phyloP scores from a whole-genome alignment of 2,329 filamentous ascomycete species.

The Chaetomiaceae sp. region DNA sequence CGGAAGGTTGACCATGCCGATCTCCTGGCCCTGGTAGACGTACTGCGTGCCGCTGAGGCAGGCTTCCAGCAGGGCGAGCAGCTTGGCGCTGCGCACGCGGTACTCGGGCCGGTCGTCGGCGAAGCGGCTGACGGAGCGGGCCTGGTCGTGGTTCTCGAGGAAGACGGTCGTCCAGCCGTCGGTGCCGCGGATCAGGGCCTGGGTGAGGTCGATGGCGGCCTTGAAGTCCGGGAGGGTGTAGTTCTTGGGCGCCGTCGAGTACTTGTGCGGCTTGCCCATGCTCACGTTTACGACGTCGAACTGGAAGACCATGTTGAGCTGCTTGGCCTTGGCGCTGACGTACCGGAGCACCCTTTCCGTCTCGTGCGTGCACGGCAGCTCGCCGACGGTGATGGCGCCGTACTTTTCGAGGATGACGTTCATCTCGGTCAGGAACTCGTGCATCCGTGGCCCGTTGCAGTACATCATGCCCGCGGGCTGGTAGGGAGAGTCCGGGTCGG shows the following conservation, averaged over 20 bases:
- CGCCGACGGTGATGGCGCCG: slow-evolving; percentile 63
- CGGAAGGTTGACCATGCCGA: slow-evolving; percentile 53
- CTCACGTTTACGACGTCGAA: slow-evolving; percentile 62
- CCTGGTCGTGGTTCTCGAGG: slow-evolving; percentile 59
- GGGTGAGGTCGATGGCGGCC: slow-evolving; percentile 43
- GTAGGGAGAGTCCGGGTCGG: slow-evolving; percentile 40
- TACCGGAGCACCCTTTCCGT: slow-evolving; percentile 54
- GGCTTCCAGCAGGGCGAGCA: slow-evolving; percentile 45
- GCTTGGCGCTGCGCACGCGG: slow-evolving; percentile 45
- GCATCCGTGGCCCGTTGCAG: slow-evolving; percentile 64
- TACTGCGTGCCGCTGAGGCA: slow-evolving; percentile 50
- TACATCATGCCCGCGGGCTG: slow-evolving; percentile 54
- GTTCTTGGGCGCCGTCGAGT: slow-evolving; percentile 41
- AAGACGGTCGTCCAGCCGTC: slow-evolving; percentile 58
- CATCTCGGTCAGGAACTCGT: slow-evolving; percentile 66
- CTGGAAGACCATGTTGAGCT: slow-evolving; percentile 67
- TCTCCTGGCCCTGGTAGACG: slow-evolving; percentile 57
- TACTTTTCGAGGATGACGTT: slow-evolving; percentile 55
- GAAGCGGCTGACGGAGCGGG: slow-evolving; percentile 51
- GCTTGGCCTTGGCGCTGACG: slow-evolving; percentile 52
- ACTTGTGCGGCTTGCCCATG: slow-evolving; percentile 46
- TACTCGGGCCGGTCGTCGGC: slow-evolving; percentile 42
- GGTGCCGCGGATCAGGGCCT: slow-evolving; percentile 46
- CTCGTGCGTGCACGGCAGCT: slow-evolving; percentile 60
- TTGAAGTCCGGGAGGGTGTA: slow-evolving; percentile 48